Percentiles rank a stretch among this genome's conserved stretches.
phyloP scores from a whole-genome alignment of 345 rosid genomes.

The sweet orange (Citrus sinensis) region DVS_A1.0 CM039164.1:25830501-25831000 shows the following conservation, averaged over 20 bases:
- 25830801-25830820: conserved; percentile 5
- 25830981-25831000: neutral
- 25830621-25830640: neutral
- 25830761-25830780: conserved; percentile 18
- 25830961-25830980: neutral
- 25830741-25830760: conserved; percentile 9
- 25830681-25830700: conserved; percentile 18
- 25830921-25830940: neutral
- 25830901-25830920: conserved; percentile 25
- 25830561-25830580: conserved; percentile 10
- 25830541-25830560: conserved; percentile 11
- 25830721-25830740: conserved; percentile 13
- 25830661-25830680: conserved; percentile 24
- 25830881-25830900: conserved; percentile 16
- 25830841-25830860: conserved; percentile 24
- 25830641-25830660: conserved; percentile 27
- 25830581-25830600: conserved; percentile 15
- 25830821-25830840: conserved; percentile 21
- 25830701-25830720: conserved; percentile 11
- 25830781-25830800: conserved; percentile 12
- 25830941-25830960: neutral
- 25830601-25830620: conserved; percentile 8
- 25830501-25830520: conserved; percentile 10
- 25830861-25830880: conserved; percentile 19
- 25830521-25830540: conserved; percentile 13